Conservation (phyloP, 441 rosid species). For the Corymbia calophylla region DNA sequence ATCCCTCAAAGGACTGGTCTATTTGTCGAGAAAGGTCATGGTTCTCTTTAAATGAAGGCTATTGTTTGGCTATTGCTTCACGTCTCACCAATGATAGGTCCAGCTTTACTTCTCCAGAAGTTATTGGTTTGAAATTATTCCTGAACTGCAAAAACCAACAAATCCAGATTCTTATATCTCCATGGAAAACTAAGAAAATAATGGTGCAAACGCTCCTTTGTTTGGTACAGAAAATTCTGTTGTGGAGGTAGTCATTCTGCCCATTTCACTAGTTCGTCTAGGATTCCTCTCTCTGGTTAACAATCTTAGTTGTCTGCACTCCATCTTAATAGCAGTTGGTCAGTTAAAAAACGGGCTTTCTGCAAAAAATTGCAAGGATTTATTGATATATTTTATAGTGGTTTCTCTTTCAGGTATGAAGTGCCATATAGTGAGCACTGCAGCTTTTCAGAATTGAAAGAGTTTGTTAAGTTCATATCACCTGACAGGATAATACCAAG, state of each 20-base stretch:
- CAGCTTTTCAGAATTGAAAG: constrained; percentile 78
- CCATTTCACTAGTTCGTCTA: not conserved
- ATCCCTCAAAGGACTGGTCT: not conserved
- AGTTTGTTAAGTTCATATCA: constrained; percentile 67
- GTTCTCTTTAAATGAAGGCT: not conserved
- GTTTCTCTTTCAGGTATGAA: constrained; percentile 52
- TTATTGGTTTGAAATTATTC: not conserved
- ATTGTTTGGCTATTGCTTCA: not conserved
- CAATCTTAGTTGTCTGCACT: not conserved
- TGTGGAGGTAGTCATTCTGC: not conserved
- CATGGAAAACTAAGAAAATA: not conserved
- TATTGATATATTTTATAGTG: not conserved
- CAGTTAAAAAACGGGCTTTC: not conserved
- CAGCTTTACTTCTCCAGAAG: not conserved
- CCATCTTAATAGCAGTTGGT: not conserved
- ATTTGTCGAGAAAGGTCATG: not conserved
- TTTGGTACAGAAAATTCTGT: not conserved
- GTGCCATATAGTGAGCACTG: constrained; percentile 96
- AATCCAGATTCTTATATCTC: not conserved
- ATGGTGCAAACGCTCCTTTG: not conserved
- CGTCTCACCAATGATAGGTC: not conserved
- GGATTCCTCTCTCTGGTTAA: not conserved
- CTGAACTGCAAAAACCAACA: not conserved
- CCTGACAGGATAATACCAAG: constrained; percentile 79
- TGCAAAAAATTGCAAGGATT: not conserved